phyloP scores from a whole-genome alignment of 2,329 filamentous ascomycete genomes.

The Aspergillus chevalieri region DNA sequence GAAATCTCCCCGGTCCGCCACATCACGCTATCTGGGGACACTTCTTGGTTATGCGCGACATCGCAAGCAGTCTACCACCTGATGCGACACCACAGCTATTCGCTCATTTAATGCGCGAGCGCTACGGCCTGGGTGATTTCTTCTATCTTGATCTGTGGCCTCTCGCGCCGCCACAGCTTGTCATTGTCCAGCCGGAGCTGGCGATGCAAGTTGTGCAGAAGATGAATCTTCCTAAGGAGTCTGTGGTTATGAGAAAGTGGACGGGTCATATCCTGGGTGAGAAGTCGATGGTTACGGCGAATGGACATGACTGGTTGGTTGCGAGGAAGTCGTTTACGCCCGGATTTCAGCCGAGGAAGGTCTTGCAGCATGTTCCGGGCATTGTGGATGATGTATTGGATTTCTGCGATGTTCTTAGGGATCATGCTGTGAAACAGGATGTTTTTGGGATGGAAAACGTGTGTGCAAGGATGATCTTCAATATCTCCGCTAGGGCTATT shows the following conservation, averaged over 20 bases:
- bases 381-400: conserved; percentile 9
- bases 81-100: conserved; percentile 13
- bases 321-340: conserved; percentile 7
- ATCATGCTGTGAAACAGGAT: conserved; percentile 3
- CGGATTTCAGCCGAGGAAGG: conserved; percentile 7
- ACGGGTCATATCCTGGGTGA: conserved; percentile 19
- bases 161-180: conserved; percentile 28
- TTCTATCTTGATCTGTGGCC: conserved; percentile 38
- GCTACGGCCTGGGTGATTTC: conserved; percentile 11
- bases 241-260: conserved; percentile 22
- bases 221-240: conserved; percentile 29
- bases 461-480: conserved; percentile 9
- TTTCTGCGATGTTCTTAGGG: conserved; percentile 6
- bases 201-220: conserved; percentile 35
- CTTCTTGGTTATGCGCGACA: conserved; percentile 14
- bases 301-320: conserved; percentile 37
- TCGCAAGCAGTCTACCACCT: conserved; percentile 10
- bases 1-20: conserved; percentile 12
- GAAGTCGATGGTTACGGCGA: conserved; percentile 29
- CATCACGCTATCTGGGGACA: conserved; percentile 16
- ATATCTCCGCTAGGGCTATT: conserved; percentile 7
- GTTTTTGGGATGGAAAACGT: conserved; percentile 9
- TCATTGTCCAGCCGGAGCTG: conserved; percentile 35
- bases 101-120: conserved; percentile 11
- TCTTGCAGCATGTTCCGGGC: conserved; percentile 6